These are phyloP conservation scores for Venturia asperata DNA, from an alignment of 2,329 filamentous ascomycete species.

Conservation along the genomic window DNA sequence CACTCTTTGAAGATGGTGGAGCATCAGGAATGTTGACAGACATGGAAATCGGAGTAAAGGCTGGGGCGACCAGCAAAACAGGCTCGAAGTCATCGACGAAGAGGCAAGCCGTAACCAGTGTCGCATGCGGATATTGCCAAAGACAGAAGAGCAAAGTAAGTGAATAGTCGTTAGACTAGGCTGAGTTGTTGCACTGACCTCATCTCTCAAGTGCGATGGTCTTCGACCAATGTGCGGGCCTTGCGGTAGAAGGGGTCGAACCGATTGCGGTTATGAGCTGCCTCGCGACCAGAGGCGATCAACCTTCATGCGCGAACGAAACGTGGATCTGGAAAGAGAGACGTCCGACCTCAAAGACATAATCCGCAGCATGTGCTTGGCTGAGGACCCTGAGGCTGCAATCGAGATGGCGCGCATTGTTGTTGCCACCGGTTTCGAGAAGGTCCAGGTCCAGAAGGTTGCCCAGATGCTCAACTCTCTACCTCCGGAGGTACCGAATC, in stretches of 20 bases:
- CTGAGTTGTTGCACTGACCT: background rate
- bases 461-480: background rate
- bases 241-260: slow-evolving; percentile 20
- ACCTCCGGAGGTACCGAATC: background rate
- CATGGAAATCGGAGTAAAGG: background rate
- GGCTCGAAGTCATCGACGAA: slow-evolving; percentile 4
- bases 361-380: slow-evolving; percentile 6
- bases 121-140: slow-evolving; percentile 16
- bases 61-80: background rate
- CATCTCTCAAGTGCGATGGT: slow-evolving; percentile 21
- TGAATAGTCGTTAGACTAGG: background rate
- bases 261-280: slow-evolving; percentile 22
- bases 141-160: slow-evolving; percentile 18
- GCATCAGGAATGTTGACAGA: background rate
- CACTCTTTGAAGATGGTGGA: background rate
- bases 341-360: slow-evolving; percentile 12
- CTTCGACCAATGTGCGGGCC: slow-evolving; percentile 21
- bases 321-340: slow-evolving; percentile 16
- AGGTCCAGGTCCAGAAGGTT: background rate
- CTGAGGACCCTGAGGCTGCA: background rate
- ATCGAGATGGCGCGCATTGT: background rate
- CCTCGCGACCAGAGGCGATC: slow-evolving; percentile 22
- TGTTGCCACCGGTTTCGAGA: background rate
- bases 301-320: slow-evolving; percentile 21
- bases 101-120: background rate